phyloP scores from a whole-genome alignment of 2,329 filamentous ascomycete species.

The Colletotrichum sp. region DNA sequence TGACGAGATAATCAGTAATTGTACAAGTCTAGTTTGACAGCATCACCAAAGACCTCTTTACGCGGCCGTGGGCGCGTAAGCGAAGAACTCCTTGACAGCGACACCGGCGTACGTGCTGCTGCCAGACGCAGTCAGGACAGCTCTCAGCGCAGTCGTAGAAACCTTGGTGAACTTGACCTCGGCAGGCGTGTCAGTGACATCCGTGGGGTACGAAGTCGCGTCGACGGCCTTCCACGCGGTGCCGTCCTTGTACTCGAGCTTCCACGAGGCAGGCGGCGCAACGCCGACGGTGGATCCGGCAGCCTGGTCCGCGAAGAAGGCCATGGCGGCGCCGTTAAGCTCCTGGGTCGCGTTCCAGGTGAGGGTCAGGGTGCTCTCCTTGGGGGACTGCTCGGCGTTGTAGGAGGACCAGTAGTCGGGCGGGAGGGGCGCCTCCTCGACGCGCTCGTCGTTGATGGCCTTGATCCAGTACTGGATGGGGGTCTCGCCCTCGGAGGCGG shows the following conservation, averaged over 20 bases:
- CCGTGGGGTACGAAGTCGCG: constrained; percentile 27
- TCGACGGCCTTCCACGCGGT: constrained; percentile 25
- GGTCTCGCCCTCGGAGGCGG: constrained; percentile 27
- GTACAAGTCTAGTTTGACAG: not conserved
- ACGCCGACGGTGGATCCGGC: constrained; percentile 33
- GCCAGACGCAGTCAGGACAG: constrained; percentile 27
- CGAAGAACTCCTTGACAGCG: constrained; percentile 31
- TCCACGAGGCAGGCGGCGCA: constrained; percentile 32
- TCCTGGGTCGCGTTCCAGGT: constrained; percentile 32
- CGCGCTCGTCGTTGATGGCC: constrained; percentile 34
- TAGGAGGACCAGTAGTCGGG: constrained; percentile 43
- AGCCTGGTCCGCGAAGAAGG: constrained; percentile 34
- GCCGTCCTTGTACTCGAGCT: constrained; percentile 27
- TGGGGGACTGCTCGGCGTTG: constrained; percentile 31
- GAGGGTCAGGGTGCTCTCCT: constrained; percentile 32
- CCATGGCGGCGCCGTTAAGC: constrained; percentile 32
- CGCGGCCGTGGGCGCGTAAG: constrained; percentile 7
- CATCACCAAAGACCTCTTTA: not conserved
- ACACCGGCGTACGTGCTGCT: constrained; percentile 26
- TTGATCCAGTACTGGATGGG: constrained; percentile 42
- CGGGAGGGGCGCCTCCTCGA: constrained; percentile 35
- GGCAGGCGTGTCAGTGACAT: constrained; percentile 27
- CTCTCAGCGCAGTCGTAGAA: constrained; percentile 28
- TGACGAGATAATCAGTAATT: not conserved
- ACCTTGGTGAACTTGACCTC: constrained; percentile 32